Evolutionary conservation across 352 stramenopile genomes (phyloP), one percentile per base, ranked within the genome.

Genomic region (Globisporangium polare): DNA sequence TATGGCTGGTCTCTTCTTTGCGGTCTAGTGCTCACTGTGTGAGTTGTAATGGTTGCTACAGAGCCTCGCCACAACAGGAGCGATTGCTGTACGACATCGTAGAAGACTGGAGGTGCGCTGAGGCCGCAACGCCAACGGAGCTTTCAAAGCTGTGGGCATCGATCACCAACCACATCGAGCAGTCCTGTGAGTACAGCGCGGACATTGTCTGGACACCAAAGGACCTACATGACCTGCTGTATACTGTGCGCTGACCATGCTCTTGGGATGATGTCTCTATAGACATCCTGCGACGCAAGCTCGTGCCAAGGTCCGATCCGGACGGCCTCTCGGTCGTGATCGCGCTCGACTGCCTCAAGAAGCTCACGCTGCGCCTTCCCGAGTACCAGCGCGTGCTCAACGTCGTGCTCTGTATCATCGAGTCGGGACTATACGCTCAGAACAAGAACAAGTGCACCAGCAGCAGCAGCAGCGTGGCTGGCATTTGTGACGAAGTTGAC

Each of bases 331-430:
- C 83, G 0, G 66, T 86, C n/a, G 56, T 71, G 2, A 88, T 93
- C 43, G 83, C 83, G 3, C 68, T 93, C 54, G 81, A 93, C 49
- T 93, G 83, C 57, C 60, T 93, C 18, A 79, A 77, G 45, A 83
- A 88, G 20, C 66, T 93, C 31, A 65, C 81, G 0, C 29, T 67
- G 1, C 70, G 64, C 17, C 68, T 93, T 2, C 83, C 83, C 49
- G 70, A 75, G n/a, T 90, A 90, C 65, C 71, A 67, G 22, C 81
- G 78, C 5, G 71, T 90, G 33, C 58, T 93, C 20, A 72, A 85
- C 41, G 73, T 88, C 18, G 69, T 80, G 13, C 68, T 88, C 24
- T 43, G 43, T 24, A 52, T 91, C 10, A 17, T 93, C 20, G 80
- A 89, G 57, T 72, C 74, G 8, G 80, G 74, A 0, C 54, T 90